phyloP scores from a whole-genome alignment of 2,329 filamentous ascomycete species.

The Thielaviopsis populi region DNA sequence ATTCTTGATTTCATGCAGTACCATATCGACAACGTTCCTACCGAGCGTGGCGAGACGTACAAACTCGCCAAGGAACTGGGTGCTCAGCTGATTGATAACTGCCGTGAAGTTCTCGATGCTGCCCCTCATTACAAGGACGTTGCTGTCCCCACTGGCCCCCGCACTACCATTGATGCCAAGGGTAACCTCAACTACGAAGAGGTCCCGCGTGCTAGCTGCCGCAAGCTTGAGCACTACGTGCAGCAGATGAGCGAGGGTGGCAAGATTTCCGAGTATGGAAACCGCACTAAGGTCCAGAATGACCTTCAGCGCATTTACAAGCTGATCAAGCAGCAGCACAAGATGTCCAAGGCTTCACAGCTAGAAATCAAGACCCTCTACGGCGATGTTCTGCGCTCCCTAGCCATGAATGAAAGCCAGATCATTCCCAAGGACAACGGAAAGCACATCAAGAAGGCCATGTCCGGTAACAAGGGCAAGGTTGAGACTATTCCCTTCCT shows the following conservation, averaged over 20 bases:
- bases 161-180: slow-evolving; percentile 79
- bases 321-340: slow-evolving; percentile 96
- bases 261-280: slow-evolving; percentile 97
- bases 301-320: slow-evolving; percentile 93
- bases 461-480: slow-evolving; percentile 62
- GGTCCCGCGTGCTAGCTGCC: slow-evolving; percentile 69
- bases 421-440: slow-evolving; percentile 81
- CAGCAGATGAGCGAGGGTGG: slow-evolving; percentile 97
- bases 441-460: slow-evolving; percentile 42
- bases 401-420: slow-evolving; percentile 96
- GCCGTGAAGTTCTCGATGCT: slow-evolving; percentile 73
- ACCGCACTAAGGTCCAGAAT: slow-evolving; percentile 93
- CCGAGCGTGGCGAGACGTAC: slow-evolving; percentile 93
- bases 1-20: slow-evolving; percentile 99
- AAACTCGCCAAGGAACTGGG: slow-evolving; percentile 92
- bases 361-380: slow-evolving; percentile 94
- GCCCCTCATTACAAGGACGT: slow-evolving; percentile 95
- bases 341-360: slow-evolving; percentile 89
- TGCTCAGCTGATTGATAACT: slow-evolving; percentile 90
- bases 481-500: slow-evolving; percentile 96
- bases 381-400: slow-evolving; percentile 79
- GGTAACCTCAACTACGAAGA: slow-evolving; percentile 91
- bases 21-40: slow-evolving; percentile 96
- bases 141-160: slow-evolving; percentile 74
- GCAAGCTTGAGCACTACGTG: slow-evolving; percentile 96